These are phyloP conservation scores for Larix sibirica DNA, from an alignment of 83 land plant species.

Conservation along the genomic window DNA sequence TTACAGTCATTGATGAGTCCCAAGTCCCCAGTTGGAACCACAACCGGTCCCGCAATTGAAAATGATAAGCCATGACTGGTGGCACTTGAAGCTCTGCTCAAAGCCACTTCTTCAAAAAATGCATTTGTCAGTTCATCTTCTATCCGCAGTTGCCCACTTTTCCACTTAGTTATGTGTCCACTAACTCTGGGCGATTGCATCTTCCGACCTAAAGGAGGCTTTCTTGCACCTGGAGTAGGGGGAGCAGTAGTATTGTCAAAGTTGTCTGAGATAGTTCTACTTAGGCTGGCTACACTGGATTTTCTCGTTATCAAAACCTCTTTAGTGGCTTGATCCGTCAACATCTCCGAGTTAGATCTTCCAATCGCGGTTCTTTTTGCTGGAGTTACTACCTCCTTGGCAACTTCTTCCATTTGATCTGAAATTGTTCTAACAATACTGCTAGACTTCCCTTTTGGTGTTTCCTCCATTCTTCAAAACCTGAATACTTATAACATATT, in stretches of 20 bases:
- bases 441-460: neutral
- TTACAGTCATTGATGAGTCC: no score
- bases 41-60: constrained; percentile 13
- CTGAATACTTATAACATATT: no score
- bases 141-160: constrained; percentile 5
- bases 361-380: neutral
- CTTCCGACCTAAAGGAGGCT: neutral
- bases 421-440: constrained; percentile 5
- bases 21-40: neutral
- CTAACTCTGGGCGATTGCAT: constrained; percentile 12
- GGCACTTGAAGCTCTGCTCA: constrained; percentile 1
- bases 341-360: neutral
- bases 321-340: neutral
- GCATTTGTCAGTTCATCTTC: constrained; percentile 5
- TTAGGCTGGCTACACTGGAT: neutral
- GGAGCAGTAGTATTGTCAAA: neutral
- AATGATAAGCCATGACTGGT: constrained; percentile 4
- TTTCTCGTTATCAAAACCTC: neutral
- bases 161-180: constrained; percentile 11
- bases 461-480: neutral
- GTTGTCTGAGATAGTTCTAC: neutral
- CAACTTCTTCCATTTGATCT: constrained; percentile 7
- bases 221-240: neutral
- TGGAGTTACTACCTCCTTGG: neutral
- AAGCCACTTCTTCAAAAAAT: constrained; percentile 8